Evolutionary conservation across 192 early-diverging fungal species (phyloP).

Genomic region (Coemansia sp.): DNA sequence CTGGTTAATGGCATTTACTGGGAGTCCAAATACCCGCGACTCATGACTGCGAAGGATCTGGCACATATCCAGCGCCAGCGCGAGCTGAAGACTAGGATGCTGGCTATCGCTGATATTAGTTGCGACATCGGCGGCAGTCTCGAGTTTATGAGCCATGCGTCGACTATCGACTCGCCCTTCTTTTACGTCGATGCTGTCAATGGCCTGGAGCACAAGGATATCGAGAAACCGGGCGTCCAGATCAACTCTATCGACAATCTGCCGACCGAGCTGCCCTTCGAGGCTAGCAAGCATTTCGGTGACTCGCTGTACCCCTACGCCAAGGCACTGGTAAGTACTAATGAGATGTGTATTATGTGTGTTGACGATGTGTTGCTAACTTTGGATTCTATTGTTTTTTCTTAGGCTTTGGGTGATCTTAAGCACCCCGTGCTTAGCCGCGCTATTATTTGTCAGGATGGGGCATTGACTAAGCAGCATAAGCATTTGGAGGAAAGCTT

Average conservation of each 20-base stretch:
- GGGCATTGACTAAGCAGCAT: constrained; percentile 61
- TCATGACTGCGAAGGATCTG: constrained; percentile 86
- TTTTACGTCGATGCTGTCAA: constrained; percentile 87
- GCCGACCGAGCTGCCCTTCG: constrained; percentile 93
- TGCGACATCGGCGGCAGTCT: constrained; percentile 94
- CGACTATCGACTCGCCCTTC: constrained; percentile 87
- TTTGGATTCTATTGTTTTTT: not conserved
- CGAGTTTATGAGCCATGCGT: constrained; percentile 89
- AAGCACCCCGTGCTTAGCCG: constrained; percentile 67
- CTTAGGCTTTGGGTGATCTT: constrained; percentile 53
- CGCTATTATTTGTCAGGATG: constrained; percentile 77
- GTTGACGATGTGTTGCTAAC: not conserved
- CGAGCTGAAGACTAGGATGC: constrained; percentile 67
- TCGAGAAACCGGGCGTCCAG: constrained; percentile 82
- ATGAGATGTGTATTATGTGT: not conserved
- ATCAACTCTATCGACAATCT: constrained; percentile 98
- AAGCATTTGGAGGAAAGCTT: constrained; percentile 55
- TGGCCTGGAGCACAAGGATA: constrained; percentile 64
- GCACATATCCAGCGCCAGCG: constrained; percentile 63
- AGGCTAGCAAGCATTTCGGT: constrained; percentile 92
- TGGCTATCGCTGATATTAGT: constrained; percentile 87
- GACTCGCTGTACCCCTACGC: constrained; percentile 78
- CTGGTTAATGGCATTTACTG: constrained; percentile 95
- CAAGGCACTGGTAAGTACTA: constrained; percentile 67
- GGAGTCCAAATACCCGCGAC: constrained; percentile 79